Percentiles rank a stretch among this genome's conserved stretches.
These are phyloP conservation scores for Mrakia frigida DNA, from an alignment of 768 basidiomycete species.

Conservation along the genomic window DNA sequence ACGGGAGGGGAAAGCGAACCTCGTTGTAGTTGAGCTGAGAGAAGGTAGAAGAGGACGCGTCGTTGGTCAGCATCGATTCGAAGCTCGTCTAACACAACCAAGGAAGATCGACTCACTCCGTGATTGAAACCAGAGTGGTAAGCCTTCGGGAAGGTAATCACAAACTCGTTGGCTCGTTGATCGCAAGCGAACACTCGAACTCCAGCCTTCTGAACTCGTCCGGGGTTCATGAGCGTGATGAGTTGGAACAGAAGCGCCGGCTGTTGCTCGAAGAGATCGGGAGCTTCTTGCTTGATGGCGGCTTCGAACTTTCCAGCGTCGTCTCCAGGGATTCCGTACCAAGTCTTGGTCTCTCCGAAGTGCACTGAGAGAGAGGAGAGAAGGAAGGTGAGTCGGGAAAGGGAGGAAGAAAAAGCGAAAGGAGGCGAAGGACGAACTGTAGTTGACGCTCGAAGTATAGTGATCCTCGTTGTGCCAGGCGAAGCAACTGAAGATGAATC, in stretches of 20 bases:
- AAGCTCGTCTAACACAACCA: too few relatives aligned
- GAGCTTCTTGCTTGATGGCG: constrained; percentile 89
- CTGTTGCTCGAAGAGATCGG: constrained; percentile 95
- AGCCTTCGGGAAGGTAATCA: constrained; percentile 94
- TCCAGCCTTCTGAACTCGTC: constrained; percentile 74
- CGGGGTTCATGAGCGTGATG: constrained; percentile 75
- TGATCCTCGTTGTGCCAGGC: constrained; percentile 99
- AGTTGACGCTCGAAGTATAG: constrained; percentile 94
- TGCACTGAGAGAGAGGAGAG: constrained; percentile 60
- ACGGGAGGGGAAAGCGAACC: neutral
- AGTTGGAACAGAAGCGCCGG: constrained; percentile 95
- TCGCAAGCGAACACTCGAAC: constrained; percentile 92
- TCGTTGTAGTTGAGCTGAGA: constrained; percentile 93
- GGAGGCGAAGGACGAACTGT: constrained; percentile 54
- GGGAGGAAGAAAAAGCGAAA: neutral
- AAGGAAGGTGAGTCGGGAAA: constrained; percentile 15
- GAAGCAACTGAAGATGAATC: constrained; percentile 98
- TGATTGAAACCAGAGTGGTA: constrained; percentile 99
- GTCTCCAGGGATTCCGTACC: constrained; percentile 96
- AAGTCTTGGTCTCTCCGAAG: constrained; percentile 99
- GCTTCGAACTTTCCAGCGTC: constrained; percentile 95
- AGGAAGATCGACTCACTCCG: constrained; percentile 61
- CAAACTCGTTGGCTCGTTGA: constrained; percentile 94
- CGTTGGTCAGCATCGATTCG: neutral
- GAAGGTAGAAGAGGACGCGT: neutral